Conservation (phyloP, 208 protist genomes). For the Leishmania lainsoni region DNA sequence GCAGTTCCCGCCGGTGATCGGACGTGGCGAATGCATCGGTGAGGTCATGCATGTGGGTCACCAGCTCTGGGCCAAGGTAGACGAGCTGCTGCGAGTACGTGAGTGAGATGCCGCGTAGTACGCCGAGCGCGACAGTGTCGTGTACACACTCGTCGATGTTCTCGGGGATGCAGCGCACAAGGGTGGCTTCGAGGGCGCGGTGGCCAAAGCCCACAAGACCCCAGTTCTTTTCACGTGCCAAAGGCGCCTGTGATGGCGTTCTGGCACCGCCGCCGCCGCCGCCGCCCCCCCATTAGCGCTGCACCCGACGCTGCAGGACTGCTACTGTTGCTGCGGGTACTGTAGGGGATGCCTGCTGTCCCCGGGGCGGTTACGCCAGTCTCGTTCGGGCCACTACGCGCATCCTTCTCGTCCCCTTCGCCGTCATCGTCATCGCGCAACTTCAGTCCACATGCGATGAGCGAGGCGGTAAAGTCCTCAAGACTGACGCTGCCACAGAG, state of each 20-base stretch:
- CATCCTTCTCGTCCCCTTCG: conserved; percentile 20
- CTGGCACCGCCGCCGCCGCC: conserved; percentile 4
- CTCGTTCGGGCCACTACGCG: neutral
- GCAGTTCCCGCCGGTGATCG: conserved; percentile 49
- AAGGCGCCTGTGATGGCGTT: conserved; percentile 1
- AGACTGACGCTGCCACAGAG: conserved; percentile 59
- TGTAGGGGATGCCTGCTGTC: conserved; percentile 1
- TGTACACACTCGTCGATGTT: conserved; percentile 65
- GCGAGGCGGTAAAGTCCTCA: conserved; percentile 69
- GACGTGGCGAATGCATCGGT: conserved; percentile 73
- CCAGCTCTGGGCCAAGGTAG: conserved; percentile 50
- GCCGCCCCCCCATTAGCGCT: neutral
- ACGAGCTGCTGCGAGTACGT: conserved; percentile 54
- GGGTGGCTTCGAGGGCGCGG: conserved; percentile 52
- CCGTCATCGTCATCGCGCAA: conserved; percentile 42
- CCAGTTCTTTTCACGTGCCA: conserved; percentile 27
- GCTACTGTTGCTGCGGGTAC: conserved; percentile 17
- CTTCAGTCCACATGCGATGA: conserved; percentile 78
- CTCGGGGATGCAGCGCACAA: conserved; percentile 61
- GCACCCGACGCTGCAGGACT: neutral
- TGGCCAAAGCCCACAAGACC: conserved; percentile 59
- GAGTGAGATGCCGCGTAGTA: conserved; percentile 65
- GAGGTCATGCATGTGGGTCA: conserved; percentile 71
- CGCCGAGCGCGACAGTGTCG: conserved; percentile 61
- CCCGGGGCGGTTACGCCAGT: neutral